These are phyloP conservation scores for Xylaria multiplex DNA, from an alignment of 2,329 filamentous ascomycete species.

Conservation along the genomic window DNA sequence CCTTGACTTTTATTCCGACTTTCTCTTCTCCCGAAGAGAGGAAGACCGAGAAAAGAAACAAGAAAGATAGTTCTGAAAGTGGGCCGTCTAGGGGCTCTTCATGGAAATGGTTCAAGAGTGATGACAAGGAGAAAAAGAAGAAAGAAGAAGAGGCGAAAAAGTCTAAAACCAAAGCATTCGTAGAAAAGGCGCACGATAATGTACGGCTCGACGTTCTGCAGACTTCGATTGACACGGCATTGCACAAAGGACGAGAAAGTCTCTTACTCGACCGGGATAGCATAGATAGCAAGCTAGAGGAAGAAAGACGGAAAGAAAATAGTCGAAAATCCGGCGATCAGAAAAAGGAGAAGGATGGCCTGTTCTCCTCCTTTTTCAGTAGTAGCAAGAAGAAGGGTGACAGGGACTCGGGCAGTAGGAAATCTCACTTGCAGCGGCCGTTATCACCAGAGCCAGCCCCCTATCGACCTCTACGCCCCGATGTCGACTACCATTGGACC, in stretches of 20 bases:
- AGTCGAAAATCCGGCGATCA: constrained; percentile 76
- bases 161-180: constrained; percentile 68
- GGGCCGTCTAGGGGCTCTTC: constrained; percentile 73
- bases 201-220: constrained; percentile 87
- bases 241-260: constrained; percentile 79
- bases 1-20: constrained; percentile 82
- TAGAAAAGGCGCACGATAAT: constrained; percentile 75
- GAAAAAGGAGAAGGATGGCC: constrained; percentile 91
- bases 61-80: constrained; percentile 74
- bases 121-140: constrained; percentile 78
- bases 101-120: constrained; percentile 85
- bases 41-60: constrained; percentile 77
- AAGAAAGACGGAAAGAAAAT: constrained; percentile 84
- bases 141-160: constrained; percentile 71
- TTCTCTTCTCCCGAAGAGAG: constrained; percentile 72
- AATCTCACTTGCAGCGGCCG: constrained; percentile 74
- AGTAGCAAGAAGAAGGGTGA: constrained; percentile 88
- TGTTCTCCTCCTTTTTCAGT: constrained; percentile 95
- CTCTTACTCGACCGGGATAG: constrained; percentile 83
- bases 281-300: constrained; percentile 75
- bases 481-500: constrained; percentile 96
- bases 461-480: constrained; percentile 78
- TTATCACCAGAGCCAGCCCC: constrained; percentile 82
- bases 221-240: constrained; percentile 79
- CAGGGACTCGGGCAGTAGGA: constrained; percentile 78